Percentiles rank a stretch among this genome's conserved stretches.
Evolutionary conservation across 768 basidiomycete species (phyloP).

Genomic region (Clavulina sp.): DNA sequence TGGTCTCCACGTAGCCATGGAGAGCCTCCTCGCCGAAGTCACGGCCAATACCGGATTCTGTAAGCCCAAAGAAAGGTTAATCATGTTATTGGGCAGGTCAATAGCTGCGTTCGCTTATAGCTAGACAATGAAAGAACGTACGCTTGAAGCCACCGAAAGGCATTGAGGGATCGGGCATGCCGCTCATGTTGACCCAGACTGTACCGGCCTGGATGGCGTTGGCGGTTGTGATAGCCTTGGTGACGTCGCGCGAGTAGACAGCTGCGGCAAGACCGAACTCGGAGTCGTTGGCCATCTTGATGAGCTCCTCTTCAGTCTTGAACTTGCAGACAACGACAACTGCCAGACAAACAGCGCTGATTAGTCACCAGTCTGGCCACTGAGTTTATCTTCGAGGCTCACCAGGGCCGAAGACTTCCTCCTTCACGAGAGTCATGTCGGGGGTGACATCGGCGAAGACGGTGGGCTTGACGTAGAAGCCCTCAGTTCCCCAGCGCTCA

Average conservation of each 20-base stretch:
- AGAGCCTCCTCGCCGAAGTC: slow-evolving; percentile 67
- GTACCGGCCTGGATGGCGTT: slow-evolving; percentile 25
- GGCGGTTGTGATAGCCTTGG: slow-evolving; percentile 13
- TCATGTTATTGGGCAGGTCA: not conserved
- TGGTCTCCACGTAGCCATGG: slow-evolving; percentile 49
- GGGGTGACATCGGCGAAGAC: slow-evolving; percentile 47
- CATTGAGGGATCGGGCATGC: slow-evolving; percentile 31
- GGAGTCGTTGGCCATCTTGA: slow-evolving; percentile 54
- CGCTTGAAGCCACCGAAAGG: slow-evolving; percentile 79
- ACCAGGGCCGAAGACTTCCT: slow-evolving; percentile 62
- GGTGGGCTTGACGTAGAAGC: slow-evolving; percentile 44
- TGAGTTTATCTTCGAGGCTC: not conserved
- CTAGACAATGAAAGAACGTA: not conserved
- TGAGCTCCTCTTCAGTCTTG: slow-evolving; percentile 30
- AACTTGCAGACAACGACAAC: slow-evolving; percentile 64
- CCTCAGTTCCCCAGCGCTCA: slow-evolving; percentile 34
- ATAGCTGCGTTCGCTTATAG: too few relatives aligned
- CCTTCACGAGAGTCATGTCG: slow-evolving; percentile 54
- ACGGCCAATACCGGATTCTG: slow-evolving; percentile 42
- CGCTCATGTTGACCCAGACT: slow-evolving; percentile 15
- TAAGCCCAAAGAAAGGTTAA: too few relatives aligned
- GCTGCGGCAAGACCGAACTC: slow-evolving; percentile 73
- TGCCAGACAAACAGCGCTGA: slow-evolving; percentile 14
- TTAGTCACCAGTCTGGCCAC: not conserved
- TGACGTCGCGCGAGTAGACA: slow-evolving; percentile 46